A percentile compares a stretch with the other conserved stretches of the same genome.
Evolutionary conservation across 2,329 filamentous ascomycete genomes (phyloP).

Genomic region (Xylaria sp.): DNA sequence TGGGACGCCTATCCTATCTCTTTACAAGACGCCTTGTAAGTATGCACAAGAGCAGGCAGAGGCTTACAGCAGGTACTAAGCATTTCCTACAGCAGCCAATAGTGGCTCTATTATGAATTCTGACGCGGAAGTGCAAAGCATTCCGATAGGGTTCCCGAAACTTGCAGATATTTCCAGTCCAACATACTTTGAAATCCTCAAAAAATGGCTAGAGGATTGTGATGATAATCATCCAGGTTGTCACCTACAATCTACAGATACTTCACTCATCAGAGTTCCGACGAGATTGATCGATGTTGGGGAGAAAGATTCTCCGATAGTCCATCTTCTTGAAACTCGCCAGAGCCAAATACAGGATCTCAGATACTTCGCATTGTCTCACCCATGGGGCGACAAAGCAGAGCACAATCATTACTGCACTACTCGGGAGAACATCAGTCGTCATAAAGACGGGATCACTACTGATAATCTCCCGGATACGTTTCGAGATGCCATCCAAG

Average conservation of each 20-base stretch:
- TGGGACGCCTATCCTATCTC: slow-evolving; percentile 12
- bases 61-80: neutral
- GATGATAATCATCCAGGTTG: slow-evolving; percentile 30
- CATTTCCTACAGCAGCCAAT: neutral
- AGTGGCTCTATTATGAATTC: too few relatives aligned
- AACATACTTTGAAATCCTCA: slow-evolving; percentile 28
- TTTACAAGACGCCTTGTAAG: slow-evolving; percentile 19
- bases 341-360: neutral
- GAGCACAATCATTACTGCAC: slow-evolving; percentile 24
- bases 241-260: neutral
- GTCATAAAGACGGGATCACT: slow-evolving; percentile 30
- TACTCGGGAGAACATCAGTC: neutral
- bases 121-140: neutral
- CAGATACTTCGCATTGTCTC: slow-evolving; percentile 40
- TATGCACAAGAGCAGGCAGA: neutral
- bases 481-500: slow-evolving; percentile 34
- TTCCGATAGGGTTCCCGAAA: slow-evolving; percentile 17
- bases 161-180: slow-evolving; percentile 17
- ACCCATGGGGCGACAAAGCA: slow-evolving; percentile 42
- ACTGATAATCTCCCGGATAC: slow-evolving; percentile 31
- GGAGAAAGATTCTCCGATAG: neutral
- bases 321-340: slow-evolving; percentile 29
- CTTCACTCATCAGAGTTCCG: slow-evolving; percentile 6
- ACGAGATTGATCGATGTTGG: slow-evolving; percentile 36
- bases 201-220: slow-evolving; percentile 36